Conservation (phyloP, 768 basidiomycete genomes). For the Coprinopsis sp. region DNA sequence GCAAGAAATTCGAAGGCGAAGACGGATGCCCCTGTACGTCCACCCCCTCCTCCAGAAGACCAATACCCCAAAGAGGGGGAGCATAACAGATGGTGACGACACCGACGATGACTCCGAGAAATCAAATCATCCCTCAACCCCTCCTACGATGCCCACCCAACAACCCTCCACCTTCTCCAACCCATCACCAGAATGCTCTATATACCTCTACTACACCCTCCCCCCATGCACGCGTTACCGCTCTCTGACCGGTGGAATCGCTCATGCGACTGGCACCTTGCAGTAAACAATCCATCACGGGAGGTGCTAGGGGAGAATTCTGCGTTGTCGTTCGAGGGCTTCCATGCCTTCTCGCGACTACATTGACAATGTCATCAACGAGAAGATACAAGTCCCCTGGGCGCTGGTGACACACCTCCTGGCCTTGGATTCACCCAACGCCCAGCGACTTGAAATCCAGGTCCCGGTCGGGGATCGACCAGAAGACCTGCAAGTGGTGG, state of each 20-base stretch:
- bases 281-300: conserved; percentile 3
- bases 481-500: conserved; percentile 34
- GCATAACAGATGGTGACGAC: too few species aligned
- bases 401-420: too few species aligned
- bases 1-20: too few species aligned
- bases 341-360: not conserved
- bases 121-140: conserved; percentile 27
- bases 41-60: too few species aligned
- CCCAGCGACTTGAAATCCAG: conserved; percentile 17
- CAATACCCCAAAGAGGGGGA: too few species aligned
- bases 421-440: too few species aligned
- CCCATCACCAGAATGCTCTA: conserved; percentile 26
- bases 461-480: conserved; percentile 34
- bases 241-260: conserved; percentile 10
- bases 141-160: conserved; percentile 38
- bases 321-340: conserved; percentile 11
- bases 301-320: conserved; percentile 19
- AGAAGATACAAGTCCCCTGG: too few species aligned
- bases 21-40: too few species aligned
- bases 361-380: too few species aligned
- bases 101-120: too few species aligned
- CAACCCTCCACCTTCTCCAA: conserved; percentile 20
- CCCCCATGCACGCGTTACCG: conserved; percentile 39
- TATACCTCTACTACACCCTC: conserved; percentile 35
- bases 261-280: not conserved